Conservation (phyloP, 805 yeast genomes). For the Barnettozyma botsteinii region DNA sequence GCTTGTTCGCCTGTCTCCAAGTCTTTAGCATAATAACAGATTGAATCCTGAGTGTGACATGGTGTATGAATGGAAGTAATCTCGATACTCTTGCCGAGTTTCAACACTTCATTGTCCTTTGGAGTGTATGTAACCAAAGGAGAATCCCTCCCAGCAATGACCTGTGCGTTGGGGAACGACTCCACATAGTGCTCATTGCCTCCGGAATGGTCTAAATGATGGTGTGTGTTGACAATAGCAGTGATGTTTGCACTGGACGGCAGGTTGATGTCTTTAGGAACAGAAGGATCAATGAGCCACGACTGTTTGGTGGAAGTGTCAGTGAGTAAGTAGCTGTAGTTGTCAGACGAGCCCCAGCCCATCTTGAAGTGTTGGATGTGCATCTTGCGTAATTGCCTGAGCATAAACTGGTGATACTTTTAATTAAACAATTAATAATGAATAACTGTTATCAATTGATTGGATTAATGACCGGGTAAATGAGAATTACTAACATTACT, state of each 20-base stretch:
- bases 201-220: slow-evolving; percentile 91
- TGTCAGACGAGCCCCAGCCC: slow-evolving; percentile 95
- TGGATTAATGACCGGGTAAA: too few relatives aligned
- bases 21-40: slow-evolving; percentile 78
- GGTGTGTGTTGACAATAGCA: slow-evolving; percentile 92
- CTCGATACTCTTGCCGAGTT: slow-evolving; percentile 57
- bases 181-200: slow-evolving; percentile 50
- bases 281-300: slow-evolving; percentile 91
- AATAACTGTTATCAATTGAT: too few relatives aligned
- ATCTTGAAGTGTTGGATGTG: slow-evolving; percentile 77
- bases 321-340: slow-evolving; percentile 73
- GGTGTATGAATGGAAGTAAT: slow-evolving; percentile 90
- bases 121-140: slow-evolving; percentile 72
- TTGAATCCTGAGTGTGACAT: slow-evolving; percentile 95
- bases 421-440: too few relatives aligned
- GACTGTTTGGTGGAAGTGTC: slow-evolving; percentile 64
- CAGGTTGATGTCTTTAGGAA: slow-evolving; percentile 54
- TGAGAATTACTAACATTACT: too few relatives aligned
- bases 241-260: slow-evolving; percentile 34
- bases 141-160: slow-evolving; percentile 82
- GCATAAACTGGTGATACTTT: too few relatives aligned
- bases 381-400: slow-evolving; percentile 56
- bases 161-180: slow-evolving; percentile 42
- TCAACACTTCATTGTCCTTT: slow-evolving; percentile 50
- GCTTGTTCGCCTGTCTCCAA: slow-evolving; percentile 52